Conservation (phyloP, 139 green algal species). For the Picochlorum sp. region DNA sequence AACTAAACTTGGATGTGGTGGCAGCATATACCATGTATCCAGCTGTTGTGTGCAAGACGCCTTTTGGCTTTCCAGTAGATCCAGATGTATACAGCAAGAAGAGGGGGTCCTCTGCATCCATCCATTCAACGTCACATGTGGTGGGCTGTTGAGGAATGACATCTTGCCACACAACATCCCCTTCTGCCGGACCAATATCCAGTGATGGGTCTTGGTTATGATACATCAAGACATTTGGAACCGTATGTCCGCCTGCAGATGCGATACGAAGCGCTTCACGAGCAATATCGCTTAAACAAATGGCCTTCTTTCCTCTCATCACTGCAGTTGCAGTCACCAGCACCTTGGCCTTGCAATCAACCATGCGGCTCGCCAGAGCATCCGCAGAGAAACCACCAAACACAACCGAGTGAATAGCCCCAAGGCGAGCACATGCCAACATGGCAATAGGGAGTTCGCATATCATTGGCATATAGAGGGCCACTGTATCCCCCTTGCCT, state of each 20-base stretch:
- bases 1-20: conserved; percentile 70
- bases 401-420: conserved; percentile 88
- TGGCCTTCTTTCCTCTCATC: conserved; percentile 71
- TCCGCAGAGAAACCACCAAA: conserved; percentile 92
- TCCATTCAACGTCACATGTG: conserved; percentile 69
- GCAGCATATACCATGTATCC: conserved; percentile 62
- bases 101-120: conserved; percentile 79
- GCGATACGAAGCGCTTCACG: conserved; percentile 41
- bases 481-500: conserved; percentile 72
- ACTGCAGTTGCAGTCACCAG: conserved; percentile 44
- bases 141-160: conserved; percentile 42
- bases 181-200: conserved; percentile 32
- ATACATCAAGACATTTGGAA: conserved; percentile 44
- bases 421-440: conserved; percentile 83
- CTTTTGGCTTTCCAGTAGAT: conserved; percentile 94
- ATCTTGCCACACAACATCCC: conserved; percentile 69
- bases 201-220: conserved; percentile 44
- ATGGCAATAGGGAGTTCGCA: conserved; percentile 80
- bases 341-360: conserved; percentile 43
- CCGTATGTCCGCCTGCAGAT: conserved; percentile 7
- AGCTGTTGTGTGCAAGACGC: conserved; percentile 80
- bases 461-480: conserved; percentile 94
- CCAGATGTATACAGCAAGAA: conserved; percentile 93
- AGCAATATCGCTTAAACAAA: conserved; percentile 73
- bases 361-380: conserved; percentile 54